These are phyloP conservation scores for Bonia amplexicaulis DNA, from an alignment of 176 grass and related monocot species.

Conservation along the genomic window DNA sequence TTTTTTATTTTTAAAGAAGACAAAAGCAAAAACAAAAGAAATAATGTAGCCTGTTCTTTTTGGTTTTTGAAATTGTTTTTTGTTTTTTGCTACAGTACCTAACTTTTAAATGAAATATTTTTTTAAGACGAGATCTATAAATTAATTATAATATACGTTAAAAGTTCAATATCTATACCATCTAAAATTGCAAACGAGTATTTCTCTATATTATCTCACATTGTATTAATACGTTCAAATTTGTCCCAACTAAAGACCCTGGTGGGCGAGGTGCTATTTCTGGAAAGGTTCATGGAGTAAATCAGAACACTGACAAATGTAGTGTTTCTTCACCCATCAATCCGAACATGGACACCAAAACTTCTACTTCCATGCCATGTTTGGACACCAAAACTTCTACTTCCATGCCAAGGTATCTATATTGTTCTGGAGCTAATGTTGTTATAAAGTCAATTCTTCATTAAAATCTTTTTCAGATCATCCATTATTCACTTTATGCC, in stretches of 20 bases:
- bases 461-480: neutral
- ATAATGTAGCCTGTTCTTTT: too few species aligned
- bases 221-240: neutral
- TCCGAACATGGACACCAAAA: conserved; percentile 36
- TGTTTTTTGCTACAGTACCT: too few species aligned
- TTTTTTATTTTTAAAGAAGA: too few species aligned
- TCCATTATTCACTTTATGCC: neutral
- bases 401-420: conserved; percentile 43
- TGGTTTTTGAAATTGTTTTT: too few species aligned
- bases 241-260: conserved; percentile 19
- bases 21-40: too few species aligned
- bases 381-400: conserved; percentile 39
- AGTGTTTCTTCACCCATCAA: conserved; percentile 29
- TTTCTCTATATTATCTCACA: too few species aligned
- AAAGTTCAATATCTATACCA: too few species aligned
- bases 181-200: too few species aligned
- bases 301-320: conserved; percentile 36
- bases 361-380: conserved; percentile 28
- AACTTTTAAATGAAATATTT: too few species aligned
- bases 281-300: conserved; percentile 54
- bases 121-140: too few species aligned
- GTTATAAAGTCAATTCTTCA: neutral
- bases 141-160: too few species aligned
- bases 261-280: conserved; percentile 37
- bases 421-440: neutral